Conservation (phyloP, 2,329 filamentous ascomycete species). For the Colletotrichum godetiae region DNA sequence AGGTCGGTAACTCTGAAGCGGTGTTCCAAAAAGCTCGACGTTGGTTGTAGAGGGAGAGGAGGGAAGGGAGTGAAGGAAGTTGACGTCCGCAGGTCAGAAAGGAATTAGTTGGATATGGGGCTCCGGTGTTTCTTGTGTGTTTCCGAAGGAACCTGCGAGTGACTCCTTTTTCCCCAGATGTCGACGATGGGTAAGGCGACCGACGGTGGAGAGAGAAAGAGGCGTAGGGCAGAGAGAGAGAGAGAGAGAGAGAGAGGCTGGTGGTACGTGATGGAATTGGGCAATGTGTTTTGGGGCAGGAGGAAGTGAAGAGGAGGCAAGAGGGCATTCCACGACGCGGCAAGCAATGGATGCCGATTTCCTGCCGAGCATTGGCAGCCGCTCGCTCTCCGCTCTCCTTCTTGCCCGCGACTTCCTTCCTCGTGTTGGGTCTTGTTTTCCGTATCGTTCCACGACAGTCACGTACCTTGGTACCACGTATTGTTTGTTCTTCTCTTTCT, state of each 20-base stretch:
- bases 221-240: slow-evolving; percentile 3
- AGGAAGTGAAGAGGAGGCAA: slow-evolving; percentile 39
- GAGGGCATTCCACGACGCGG: slow-evolving; percentile 38
- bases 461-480: slow-evolving; percentile 28
- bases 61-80: neutral
- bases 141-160: slow-evolving; percentile 19
- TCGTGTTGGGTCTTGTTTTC: neutral
- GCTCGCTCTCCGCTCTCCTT: slow-evolving; percentile 3
- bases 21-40: slow-evolving; percentile 28
- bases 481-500: slow-evolving; percentile 18
- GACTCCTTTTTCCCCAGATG: slow-evolving; percentile 3
- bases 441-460: slow-evolving; percentile 18
- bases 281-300: slow-evolving; percentile 38
- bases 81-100: neutral
- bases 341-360: slow-evolving; percentile 15
- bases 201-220: slow-evolving; percentile 13
- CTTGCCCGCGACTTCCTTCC: slow-evolving; percentile 6
- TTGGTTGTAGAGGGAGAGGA: neutral
- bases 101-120: slow-evolving; percentile 11
- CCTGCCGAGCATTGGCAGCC: slow-evolving; percentile 30
- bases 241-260: neutral
- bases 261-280: slow-evolving; percentile 43
- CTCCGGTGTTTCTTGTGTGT: slow-evolving; percentile 26
- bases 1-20: slow-evolving; percentile 31
- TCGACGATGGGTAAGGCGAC: slow-evolving; percentile 17